Evolutionary conservation across 192 early-diverging fungal genomes (phyloP).

Genomic region (Coemansia erecta): DNA sequence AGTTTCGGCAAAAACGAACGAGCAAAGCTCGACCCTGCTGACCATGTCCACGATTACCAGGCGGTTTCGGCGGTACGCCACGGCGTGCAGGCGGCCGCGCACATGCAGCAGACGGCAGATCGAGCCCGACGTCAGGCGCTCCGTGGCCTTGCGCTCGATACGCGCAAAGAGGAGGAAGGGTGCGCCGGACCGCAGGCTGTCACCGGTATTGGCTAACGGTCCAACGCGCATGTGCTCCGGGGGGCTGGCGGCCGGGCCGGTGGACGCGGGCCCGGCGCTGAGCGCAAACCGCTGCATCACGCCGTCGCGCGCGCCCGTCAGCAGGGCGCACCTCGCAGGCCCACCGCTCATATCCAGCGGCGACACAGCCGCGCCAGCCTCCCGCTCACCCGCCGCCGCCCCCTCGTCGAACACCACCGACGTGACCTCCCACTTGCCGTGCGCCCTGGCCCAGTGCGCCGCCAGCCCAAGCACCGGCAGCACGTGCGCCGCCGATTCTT

Average conservation of each 20-base stretch:
- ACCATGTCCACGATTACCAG: conserved; percentile 67
- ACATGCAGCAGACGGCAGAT: conserved; percentile 60
- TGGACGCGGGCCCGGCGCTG: too few relatives aligned
- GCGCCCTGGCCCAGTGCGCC: not conserved
- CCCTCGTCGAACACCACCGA: not conserved
- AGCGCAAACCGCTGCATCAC: conserved; percentile 5
- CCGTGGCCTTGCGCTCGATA: conserved; percentile 5
- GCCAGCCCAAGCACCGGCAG: not conserved
- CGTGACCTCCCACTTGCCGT: not conserved
- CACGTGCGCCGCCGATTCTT: not conserved
- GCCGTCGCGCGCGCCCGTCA: conserved; percentile 36
- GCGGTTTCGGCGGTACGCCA: conserved; percentile 72
- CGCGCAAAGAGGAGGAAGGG: too few relatives aligned
- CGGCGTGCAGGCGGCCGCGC: conserved; percentile 56
- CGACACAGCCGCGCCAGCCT: too few relatives aligned
- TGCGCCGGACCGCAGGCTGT: too few relatives aligned
- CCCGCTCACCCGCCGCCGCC: too few relatives aligned
- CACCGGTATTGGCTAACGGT: not conserved
- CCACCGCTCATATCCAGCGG: not conserved
- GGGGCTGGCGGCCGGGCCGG: not conserved
- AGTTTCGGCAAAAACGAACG: conserved; percentile 72
- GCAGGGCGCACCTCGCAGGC: not conserved
- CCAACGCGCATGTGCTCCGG: not conserved
- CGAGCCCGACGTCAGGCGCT: conserved; percentile 76
- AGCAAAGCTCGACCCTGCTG: conserved; percentile 65